These are phyloP conservation scores for Daldinia vernicosa DNA, from an alignment of 495 filamentous ascomycete species.

Conservation along the genomic window DNA sequence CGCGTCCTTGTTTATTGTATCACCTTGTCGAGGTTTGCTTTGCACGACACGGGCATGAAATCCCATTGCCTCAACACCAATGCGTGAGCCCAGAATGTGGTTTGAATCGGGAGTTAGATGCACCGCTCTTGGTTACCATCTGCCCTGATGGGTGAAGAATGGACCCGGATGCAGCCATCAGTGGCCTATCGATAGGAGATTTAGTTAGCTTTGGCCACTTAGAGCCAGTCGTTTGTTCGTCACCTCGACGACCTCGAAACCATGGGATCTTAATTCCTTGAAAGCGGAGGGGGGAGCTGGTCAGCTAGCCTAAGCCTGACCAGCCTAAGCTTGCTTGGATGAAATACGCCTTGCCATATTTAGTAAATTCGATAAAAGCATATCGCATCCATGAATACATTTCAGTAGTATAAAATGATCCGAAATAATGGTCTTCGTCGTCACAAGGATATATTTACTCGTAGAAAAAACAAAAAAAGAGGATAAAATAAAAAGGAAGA, in stretches of 20 bases:
- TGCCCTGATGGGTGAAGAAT: constrained; percentile 9
- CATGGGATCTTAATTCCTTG: constrained; percentile 9
- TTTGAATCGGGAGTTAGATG: constrained; percentile 19
- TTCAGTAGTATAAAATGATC: neutral
- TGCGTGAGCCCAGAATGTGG: constrained; percentile 28
- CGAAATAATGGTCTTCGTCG: neutral
- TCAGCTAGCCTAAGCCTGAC: constrained; percentile 3
- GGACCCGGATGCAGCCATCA: constrained; percentile 26
- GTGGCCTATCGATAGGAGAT: constrained; percentile 39
- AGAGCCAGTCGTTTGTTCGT: constrained; percentile 31
- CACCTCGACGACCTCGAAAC: constrained; percentile 32
- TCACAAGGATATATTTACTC: neutral
- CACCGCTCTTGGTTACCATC: neutral
- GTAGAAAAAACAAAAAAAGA: neutral
- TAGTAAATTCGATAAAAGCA: neutral
- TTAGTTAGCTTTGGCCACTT: constrained; percentile 9
- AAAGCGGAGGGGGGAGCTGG: constrained; percentile 7
- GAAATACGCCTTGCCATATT: neutral
- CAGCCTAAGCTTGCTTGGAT: neutral
- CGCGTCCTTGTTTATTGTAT: constrained; percentile 40
- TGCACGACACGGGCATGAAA: constrained; percentile 23
- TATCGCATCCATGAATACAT: neutral
- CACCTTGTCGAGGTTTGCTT: constrained; percentile 24
- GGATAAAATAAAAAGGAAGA: neutral
- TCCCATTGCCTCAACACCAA: constrained; percentile 24